Evolutionary conservation across 2,329 filamentous ascomycete genomes (phyloP).

Genomic region (Aaosphaeria arxii): DNA sequence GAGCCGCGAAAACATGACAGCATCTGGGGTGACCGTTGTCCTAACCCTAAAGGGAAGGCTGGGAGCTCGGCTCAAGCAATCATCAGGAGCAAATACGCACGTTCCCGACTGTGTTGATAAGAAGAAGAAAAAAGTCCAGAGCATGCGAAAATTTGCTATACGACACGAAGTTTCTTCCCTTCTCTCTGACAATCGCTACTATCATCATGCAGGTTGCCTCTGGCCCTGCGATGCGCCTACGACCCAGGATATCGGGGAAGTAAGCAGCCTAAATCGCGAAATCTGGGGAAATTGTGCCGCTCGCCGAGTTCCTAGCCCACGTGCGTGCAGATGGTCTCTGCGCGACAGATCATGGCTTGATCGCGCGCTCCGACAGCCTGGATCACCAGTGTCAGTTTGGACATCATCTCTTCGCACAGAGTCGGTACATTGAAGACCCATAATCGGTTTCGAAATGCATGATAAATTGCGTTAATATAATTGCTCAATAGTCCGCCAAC

Average conservation of each 20-base stretch:
- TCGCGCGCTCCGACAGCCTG: slow-evolving; percentile 4
- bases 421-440: neutral
- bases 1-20: slow-evolving; percentile 6
- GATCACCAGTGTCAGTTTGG: neutral
- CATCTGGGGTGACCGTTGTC: slow-evolving; percentile 1
- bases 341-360: slow-evolving; percentile 6
- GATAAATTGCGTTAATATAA: neutral
- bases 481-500: neutral
- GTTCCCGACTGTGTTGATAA: too few species aligned
- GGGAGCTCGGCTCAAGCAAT: neutral
- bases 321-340: slow-evolving; percentile 2
- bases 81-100: neutral
- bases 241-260: too few species aligned
- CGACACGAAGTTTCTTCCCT: too few species aligned
- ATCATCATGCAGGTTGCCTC: too few species aligned
- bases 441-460: neutral
- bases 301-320: too few species aligned
- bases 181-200: too few species aligned
- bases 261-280: too few species aligned
- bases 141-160: too few species aligned
- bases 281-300: too few species aligned
- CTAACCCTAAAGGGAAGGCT: neutral
- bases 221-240: too few species aligned
- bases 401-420: slow-evolving; percentile 4
- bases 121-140: too few species aligned